Base-by-base conservation (phyloP, 2,329 filamentous ascomycete species). In the Myriosclerotinia scirpicola region DNA sequence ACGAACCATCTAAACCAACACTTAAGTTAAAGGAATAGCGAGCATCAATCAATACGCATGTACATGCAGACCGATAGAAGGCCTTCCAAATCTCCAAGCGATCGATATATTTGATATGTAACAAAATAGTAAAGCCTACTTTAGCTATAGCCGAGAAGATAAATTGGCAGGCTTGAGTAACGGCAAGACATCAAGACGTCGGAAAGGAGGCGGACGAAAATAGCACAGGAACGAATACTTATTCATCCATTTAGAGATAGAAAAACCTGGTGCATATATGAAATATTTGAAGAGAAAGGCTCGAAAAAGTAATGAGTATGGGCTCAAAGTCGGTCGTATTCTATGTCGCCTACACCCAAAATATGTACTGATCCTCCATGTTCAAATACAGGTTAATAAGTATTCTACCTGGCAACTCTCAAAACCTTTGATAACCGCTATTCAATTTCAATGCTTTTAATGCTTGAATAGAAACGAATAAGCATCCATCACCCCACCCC, bases 401-500 rank as follows among this genome's bases (percentile, higher is more conserved):
- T 12, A 34, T 22, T 17, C 12, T 60, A 22, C 42, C 17, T 26
- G 46, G 30, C 3, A 61, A 50, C 44, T 26, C 34, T 17, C n/a
- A 22, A 50, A 38, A 17, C 46, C 20, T 26, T 50, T 3, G 58
- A 50, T 38, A 50, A 26, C 26, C 38, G 50, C 44, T 38, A 50
- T 61, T 38, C 34, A 40, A 61, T 26, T 15, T n/a, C 30, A 61
- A 52, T 38, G n/a, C 26, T 26, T 15, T n/a, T n/a, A 61, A 52
- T 38, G n/a, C 26, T 38, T 52, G 44, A 61, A 48, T 61, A 38
- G n/a, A 17, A 12, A 48, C 8, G 44, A 26, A 61, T 22, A 26
- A 36, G 17, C 54, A 44, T 44, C 26, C 14, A 12, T 26, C 12
- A 30, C 40, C 26, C 17, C 9, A 50, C 58, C 50, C 58, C 58